Evolutionary conservation across 2,329 filamentous ascomycete species (phyloP).

Genomic region (Ilyonectria mors-panacis): DNA sequence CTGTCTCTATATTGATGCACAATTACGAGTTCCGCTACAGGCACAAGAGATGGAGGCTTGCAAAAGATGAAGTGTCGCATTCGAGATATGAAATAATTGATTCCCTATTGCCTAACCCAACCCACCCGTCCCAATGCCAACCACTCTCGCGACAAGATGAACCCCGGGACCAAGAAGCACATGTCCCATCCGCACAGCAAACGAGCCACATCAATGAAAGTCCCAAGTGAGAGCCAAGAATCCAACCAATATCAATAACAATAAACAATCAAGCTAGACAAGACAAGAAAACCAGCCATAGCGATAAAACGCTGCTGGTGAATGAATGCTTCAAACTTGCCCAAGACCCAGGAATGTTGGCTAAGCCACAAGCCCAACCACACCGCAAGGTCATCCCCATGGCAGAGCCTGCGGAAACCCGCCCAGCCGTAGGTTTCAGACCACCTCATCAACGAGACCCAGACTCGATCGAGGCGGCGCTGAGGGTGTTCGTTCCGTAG

Average conservation of each 20-base stretch:
- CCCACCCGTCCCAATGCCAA: conserved; percentile 37
- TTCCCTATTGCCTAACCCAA: conserved; percentile 34
- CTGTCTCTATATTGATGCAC: background rate
- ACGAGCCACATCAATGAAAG: conserved; percentile 14
- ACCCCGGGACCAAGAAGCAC: conserved; percentile 26
- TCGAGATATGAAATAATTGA: conserved; percentile 29
- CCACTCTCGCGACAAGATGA: conserved; percentile 37
- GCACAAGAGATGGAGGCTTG: conserved; percentile 1
- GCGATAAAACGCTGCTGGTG: conserved; percentile 10
- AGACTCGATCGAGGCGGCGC: conserved; percentile 8
- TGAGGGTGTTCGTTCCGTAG: background rate
- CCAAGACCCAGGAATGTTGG: background rate
- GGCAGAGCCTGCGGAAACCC: conserved; percentile 2
- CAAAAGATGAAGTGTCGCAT: conserved; percentile 9
- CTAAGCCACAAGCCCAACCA: background rate
- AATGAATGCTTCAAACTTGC: conserved; percentile 14
- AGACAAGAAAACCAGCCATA: conserved; percentile 4
- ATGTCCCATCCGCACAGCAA: conserved; percentile 31
- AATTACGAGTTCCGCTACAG: background rate
- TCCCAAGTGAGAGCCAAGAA: conserved; percentile 10
- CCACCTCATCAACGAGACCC: conserved; percentile 7
- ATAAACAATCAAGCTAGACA: conserved; percentile 16
- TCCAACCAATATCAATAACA: conserved; percentile 13
- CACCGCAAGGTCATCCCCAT: conserved; percentile 3
- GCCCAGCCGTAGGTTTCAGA: conserved; percentile 6